Evolutionary conservation across 2,329 filamentous ascomycete species (phyloP), one percentile per base, ranked within the genome.

Genomic region (Colletotrichum brevisporum): DNA sequence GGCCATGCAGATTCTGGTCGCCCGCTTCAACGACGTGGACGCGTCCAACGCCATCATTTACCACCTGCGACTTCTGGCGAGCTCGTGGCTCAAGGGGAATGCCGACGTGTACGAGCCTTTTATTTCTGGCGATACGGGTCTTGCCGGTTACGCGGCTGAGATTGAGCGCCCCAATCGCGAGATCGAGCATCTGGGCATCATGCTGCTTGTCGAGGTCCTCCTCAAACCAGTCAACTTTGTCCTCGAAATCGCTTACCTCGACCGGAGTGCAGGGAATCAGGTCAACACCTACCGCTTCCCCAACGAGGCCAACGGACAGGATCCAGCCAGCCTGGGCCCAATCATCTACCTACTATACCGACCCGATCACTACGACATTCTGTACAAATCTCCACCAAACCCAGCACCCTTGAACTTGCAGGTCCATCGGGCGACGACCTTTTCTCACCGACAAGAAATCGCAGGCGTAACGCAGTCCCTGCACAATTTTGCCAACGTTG

Each of bases 331-430:
- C 1, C 75, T 86, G 0, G 86, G 83, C 0, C 84, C 85, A 27
- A 84, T 88, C 39, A 88, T 91, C 43, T 84, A 89, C 73, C 82
- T 87, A 69, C 86, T 85, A 76, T 95, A 83, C 87, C 90, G 83
- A 78, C 97, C 84, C 50, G 94, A 94, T 69, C 96, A 98, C 81
- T 99, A 98, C 80, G 96, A 98, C 79, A 91, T 99, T 70, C 86
- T 98, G 41, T 99, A 99, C 84, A 91, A 89, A 77, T 63, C 72
- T 69, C 76, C 61, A 68, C 75, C 58, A 52, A 72, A 65, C 69
- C 76, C 76, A 57, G 71, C 75, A 12, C 76, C 79, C 1, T 71
- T 79, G 13, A 74, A 79, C 26, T 67, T 90, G 52, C 87, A 89
- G 72, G 85, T 91, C 53, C 83, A 89, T 73, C 82, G 86, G 26